Evolutionary conservation across 129 eudicot genomes (phyloP), one percentile per base, ranked within the genome.

Genomic region (Kitagawia praeruptora): DNA sequence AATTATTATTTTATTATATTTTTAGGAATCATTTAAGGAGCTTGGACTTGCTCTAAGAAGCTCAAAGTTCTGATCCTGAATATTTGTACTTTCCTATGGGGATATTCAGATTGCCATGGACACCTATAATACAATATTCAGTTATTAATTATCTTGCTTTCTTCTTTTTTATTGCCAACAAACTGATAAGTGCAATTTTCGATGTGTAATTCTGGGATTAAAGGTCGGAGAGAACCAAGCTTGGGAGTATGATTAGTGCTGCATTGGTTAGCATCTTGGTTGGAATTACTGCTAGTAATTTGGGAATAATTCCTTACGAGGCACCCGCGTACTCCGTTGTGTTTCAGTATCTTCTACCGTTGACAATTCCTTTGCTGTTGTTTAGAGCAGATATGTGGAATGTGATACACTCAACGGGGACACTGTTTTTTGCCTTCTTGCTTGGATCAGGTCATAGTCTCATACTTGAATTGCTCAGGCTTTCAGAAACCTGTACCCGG

Each of bases 191-290:
- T n/a, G 54, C 41, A 39, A 28, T 72, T 63, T 47, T 46, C 73
- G 69, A 81, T 78, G 80, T 79, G 61, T 79, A 74, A 77, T 75
- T 72, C 5, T 78, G 45, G 58, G 70, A 61, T 49, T 79, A 42
- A 89, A 93, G 97, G 98, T 89, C 96, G 11, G 98, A 91, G 85
- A 91, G 87, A 86, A 94, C 91, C 28, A 88, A 90, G 86, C 81
- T 94, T 74, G 96, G 97, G 82, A 86, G 91, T 77, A 87, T 88
- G 89, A 79, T 94, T 21, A 91, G 98, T 87, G 93, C 91, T 77
- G 98, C 98, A 78, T 39, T 91, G 66, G 98, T 94, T 79, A 91
- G 96, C 87, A 89, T 86, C 39, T 82, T 93, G 85, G 77, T 91
- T 64, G 97, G 98, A 3, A 91, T 91, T 39, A 91, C 87, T 18